Conservation (phyloP, 345 rosid genomes). For the Eucalyptus sp. region DNA sequence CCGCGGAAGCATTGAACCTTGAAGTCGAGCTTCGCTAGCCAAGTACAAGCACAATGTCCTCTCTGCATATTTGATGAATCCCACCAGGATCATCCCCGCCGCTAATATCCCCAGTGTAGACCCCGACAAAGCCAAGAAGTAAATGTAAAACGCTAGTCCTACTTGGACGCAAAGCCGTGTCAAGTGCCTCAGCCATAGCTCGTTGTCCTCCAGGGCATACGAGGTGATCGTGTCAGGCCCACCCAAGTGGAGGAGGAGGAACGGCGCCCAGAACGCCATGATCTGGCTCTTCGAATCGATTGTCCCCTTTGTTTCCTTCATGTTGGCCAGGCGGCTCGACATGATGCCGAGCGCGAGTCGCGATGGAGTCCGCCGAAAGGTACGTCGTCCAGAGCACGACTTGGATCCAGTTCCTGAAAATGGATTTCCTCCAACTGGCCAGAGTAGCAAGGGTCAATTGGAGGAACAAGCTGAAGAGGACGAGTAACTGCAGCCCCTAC, state of each 20-base stretch:
- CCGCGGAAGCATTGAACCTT: too few relatives aligned
- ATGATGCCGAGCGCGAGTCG: background rate
- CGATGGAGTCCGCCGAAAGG: background rate
- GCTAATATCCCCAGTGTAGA: background rate
- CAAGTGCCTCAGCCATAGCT: background rate
- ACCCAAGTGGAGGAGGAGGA: background rate
- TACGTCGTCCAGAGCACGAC: background rate
- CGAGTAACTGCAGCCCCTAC: background rate
- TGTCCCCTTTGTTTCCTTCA: background rate
- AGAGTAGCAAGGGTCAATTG: background rate
- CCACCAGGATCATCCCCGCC: background rate
- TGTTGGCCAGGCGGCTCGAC: background rate
- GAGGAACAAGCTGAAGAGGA: background rate
- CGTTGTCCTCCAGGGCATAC: background rate
- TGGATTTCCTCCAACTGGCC: background rate
- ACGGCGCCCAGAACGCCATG: background rate
- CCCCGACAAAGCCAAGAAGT: background rate
- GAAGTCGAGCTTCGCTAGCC: too few relatives aligned
- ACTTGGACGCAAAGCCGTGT: background rate
- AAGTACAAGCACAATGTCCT: too few relatives aligned
- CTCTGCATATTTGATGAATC: background rate
- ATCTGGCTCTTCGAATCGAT: background rate
- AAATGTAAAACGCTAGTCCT: background rate
- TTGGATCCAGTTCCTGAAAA: background rate
- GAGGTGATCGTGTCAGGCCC: background rate